phyloP scores from a whole-genome alignment of 139 green algal genomes.

The Chlorella vulgaris region DNA sequence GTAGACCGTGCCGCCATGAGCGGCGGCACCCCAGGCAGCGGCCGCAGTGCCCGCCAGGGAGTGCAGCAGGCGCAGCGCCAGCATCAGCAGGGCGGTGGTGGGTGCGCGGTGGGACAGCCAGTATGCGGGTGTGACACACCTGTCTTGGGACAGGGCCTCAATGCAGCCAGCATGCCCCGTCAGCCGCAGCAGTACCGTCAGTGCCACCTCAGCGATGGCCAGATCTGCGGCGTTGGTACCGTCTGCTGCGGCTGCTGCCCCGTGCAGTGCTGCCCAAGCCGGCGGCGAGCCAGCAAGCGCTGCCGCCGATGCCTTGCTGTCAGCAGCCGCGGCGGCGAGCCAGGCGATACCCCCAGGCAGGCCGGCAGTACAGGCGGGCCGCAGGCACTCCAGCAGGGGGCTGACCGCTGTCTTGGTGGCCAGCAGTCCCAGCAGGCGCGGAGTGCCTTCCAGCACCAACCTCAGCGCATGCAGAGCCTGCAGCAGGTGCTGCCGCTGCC shows the following conservation, averaged over 20 bases:
- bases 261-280: background rate
- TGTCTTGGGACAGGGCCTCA: slow-evolving; percentile 64
- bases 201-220: slow-evolving; percentile 46
- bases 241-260: background rate
- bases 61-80: slow-evolving; percentile 70
- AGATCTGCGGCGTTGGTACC: background rate
- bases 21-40: slow-evolving; percentile 57
- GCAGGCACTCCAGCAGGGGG: slow-evolving; percentile 75
- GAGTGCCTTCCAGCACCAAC: slow-evolving; percentile 63
- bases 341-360: background rate
- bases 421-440: slow-evolving; percentile 78
- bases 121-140: slow-evolving; percentile 48
- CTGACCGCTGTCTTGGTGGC: slow-evolving; percentile 66
- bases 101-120: slow-evolving; percentile 71
- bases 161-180: slow-evolving; percentile 72
- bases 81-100: slow-evolving; percentile 40
- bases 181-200: slow-evolving; percentile 64
- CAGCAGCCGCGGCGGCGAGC: background rate
- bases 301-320: background rate
- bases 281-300: background rate
- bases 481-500: slow-evolving; percentile 44
- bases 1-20: slow-evolving; percentile 75
- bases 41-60: slow-evolving; percentile 48
- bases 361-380: background rate
- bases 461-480: slow-evolving; percentile 54